Percentiles rank a stretch among this genome's conserved stretches.
Conservation (phyloP, 1,284 basidiomycete species). For the Fomitopsis pinicola region DNA sequence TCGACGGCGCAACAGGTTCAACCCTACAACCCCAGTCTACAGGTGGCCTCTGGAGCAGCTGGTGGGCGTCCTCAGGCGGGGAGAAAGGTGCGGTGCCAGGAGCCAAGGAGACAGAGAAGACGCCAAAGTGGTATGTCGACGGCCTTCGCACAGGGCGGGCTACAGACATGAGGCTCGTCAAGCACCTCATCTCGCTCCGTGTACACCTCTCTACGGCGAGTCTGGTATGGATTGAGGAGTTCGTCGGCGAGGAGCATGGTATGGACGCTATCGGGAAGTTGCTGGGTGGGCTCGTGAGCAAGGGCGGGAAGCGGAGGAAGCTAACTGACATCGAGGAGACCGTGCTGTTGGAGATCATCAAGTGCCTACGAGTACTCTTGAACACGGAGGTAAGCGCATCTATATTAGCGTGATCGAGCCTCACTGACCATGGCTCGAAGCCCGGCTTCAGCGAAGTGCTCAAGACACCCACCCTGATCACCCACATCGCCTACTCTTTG, state of each 20-base stretch:
- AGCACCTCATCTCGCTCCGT: conserved; percentile 80
- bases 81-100: conserved; percentile 33
- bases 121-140: conserved; percentile 59
- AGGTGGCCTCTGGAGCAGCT: conserved; percentile 71
- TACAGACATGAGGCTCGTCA: conserved; percentile 60
- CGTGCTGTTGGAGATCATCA: conserved; percentile 70
- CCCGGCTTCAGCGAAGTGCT: conserved; percentile 73
- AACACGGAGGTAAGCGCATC: conserved; percentile 73
- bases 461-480: conserved; percentile 61
- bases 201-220: conserved; percentile 84
- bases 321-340: conserved; percentile 65
- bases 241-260: conserved; percentile 64
- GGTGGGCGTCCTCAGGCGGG: conserved; percentile 66
- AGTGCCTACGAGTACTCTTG: conserved; percentile 77
- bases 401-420: conserved; percentile 4
- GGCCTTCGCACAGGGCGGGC: conserved; percentile 48
- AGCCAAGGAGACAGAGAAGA: conserved; percentile 38
- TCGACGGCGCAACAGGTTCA: conserved; percentile 17
- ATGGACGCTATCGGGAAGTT: conserved; percentile 58
- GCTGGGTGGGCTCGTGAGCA: conserved; percentile 57
- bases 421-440: conserved; percentile 23
- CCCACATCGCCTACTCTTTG: conserved; percentile 71
- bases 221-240: conserved; percentile 75
- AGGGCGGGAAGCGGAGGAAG: conserved; percentile 53
- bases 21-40: conserved; percentile 62